Evolutionary conservation across 2,329 filamentous ascomycete genomes (phyloP), one percentile per base, ranked within the genome.

Genomic region (Cladosporium velox): DNA sequence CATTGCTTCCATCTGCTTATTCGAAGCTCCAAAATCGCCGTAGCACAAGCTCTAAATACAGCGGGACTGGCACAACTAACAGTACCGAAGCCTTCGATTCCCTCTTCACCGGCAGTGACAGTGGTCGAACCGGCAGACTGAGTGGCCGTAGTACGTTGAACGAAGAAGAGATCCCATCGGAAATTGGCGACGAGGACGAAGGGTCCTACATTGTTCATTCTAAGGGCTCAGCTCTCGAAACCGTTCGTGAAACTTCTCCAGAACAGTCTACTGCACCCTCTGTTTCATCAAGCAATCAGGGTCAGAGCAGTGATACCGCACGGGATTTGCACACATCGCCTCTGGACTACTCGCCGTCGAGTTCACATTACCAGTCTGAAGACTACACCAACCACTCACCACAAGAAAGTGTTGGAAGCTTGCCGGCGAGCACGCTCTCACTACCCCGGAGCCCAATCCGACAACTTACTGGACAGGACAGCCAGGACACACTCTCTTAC

Each of bases 61-160:
- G 73, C 15, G 70, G 68, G 54, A 69, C 70, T 52, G 72, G 72
- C 59, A 74, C 72, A 28, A 65, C 75, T 57, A 65, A 72, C 15
- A 68, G 70, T 35, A 71, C 66, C 65, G 70, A 73, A 15, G 55
- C 38, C 54, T 70, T 51, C 30, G 64, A 61, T 24, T 55, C 70
- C 67, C 66, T 67, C 32, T 67, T 69, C 64, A 61, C 69, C 66
- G 66, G 65, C 41, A 66, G 68, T 59, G 66, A 60, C 6, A 65
- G 70, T 49, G 72, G 69, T 44, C 58, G 64, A 21, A 54, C 62
- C 6, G 67, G 71, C 35, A 67, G 73, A 64, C 68, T 71, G 44
- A 76, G 74, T 58, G 63, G 70, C 47, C 68, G 72, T 18, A 74
- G 74, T 5, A 75, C 74, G 30, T 67, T 76, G 65, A 34, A 57